phyloP scores from a whole-genome alignment of 306 rosid genomes.

The Mimosa pudica region DNA sequence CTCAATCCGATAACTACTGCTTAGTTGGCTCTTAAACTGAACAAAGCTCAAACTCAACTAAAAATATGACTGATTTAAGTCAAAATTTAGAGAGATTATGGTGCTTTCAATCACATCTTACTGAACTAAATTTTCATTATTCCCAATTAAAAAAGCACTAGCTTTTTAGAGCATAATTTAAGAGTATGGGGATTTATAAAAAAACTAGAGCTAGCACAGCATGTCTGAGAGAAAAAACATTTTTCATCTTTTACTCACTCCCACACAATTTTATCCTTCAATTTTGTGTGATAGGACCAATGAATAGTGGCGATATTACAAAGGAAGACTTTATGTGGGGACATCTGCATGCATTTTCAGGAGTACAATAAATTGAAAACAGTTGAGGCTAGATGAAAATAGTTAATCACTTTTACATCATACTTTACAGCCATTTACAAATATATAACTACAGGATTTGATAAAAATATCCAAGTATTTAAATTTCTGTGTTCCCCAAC shows the following conservation, averaged over 20 bases:
- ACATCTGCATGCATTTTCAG: background rate
- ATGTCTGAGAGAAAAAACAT: background rate
- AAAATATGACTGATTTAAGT: background rate
- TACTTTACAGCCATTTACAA: background rate
- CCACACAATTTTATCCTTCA: background rate
- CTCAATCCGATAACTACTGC: background rate
- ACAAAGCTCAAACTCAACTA: background rate
- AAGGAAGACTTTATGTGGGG: background rate
- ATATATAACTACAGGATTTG: background rate
- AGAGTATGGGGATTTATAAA: background rate
- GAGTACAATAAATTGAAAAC: background rate
- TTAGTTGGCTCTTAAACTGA: background rate
- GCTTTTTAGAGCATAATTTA: background rate
- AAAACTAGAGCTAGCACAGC: background rate
- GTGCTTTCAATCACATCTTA: background rate
- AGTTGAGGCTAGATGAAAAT: conserved; percentile 6
- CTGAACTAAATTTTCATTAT: background rate
- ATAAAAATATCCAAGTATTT: background rate
- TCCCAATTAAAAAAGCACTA: background rate
- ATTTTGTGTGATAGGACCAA: background rate
- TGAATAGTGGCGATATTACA: background rate
- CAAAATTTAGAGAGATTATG: background rate
- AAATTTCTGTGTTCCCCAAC: background rate
- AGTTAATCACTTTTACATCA: background rate
- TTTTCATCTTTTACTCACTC: background rate